Conservation (phyloP, 345 rosid species). For the Litchi chinensis region DNA sequence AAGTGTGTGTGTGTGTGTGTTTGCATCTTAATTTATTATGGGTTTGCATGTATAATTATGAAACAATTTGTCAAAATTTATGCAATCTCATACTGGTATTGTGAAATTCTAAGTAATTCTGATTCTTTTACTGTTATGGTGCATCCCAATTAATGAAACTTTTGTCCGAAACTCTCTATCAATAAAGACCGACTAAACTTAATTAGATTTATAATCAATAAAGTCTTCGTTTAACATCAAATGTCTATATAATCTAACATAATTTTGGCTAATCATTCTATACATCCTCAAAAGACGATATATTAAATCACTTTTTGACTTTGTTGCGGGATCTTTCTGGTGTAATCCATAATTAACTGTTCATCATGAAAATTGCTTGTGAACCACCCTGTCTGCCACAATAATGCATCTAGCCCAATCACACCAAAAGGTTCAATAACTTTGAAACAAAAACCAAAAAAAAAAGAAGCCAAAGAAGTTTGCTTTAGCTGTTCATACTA, state of each 20-base stretch:
- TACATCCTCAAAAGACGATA: constrained; percentile 5
- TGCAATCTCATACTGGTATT: constrained; percentile 19
- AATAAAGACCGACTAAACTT: no score
- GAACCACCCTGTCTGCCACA: constrained; percentile 25
- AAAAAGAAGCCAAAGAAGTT: neutral
- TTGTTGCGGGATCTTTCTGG: constrained; percentile 7
- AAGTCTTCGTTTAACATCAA: constrained; percentile 9
- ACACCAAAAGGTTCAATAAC: neutral
- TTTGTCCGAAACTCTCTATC: no score
- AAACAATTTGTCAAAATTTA: neutral
- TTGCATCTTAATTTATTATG: neutral
- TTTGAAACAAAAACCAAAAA: no score
- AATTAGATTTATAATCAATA: no score
- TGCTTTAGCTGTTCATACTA: neutral
- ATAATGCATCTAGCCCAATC: neutral
- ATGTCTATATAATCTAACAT: no score
- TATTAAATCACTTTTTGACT: constrained; percentile 21
- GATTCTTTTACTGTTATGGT: no score
- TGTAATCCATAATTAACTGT: neutral
- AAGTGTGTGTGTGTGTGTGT: constrained; percentile 8
- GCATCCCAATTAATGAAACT: no score
- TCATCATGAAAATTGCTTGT: constrained; percentile 23
- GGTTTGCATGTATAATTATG: constrained; percentile 7
- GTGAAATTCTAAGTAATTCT: neutral
- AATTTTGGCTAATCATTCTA: no score